A percentile compares a stretch with the other conserved stretches of the same genome.
Conservation (phyloP, 2,329 filamentous ascomycete genomes). For the Penicillium janthinellum region DNA sequence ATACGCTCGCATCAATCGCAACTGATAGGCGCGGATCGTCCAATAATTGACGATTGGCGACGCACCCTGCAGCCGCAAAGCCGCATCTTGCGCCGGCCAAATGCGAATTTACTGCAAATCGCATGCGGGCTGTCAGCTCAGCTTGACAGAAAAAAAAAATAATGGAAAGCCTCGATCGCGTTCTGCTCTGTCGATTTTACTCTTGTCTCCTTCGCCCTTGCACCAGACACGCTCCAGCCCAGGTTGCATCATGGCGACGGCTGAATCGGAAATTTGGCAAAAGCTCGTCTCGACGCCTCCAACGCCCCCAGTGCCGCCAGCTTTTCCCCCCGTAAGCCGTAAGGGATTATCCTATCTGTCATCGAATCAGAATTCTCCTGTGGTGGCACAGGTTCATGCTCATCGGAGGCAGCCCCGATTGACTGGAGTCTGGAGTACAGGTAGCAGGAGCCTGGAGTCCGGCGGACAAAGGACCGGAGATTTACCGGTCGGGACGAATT, state of each 20-base stretch:
- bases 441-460: not conserved
- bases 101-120: slow-evolving; percentile 1
- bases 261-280: not conserved
- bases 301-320: not conserved
- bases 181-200: not conserved
- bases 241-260: not conserved
- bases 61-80: slow-evolving; percentile 26
- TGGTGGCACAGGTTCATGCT: slow-evolving; percentile 17
- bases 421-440: not conserved
- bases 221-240: not conserved
- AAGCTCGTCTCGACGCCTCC: not conserved
- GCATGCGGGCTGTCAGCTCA: not conserved
- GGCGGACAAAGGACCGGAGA: not conserved
- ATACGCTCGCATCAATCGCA: not conserved
- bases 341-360: not conserved
- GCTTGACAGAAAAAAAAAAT: not conserved
- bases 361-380: not conserved
- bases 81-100: slow-evolving; percentile 15
- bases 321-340: not conserved
- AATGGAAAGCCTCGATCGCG: no score
- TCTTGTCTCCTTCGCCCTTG: not conserved
- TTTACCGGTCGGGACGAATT: not conserved
- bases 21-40: slow-evolving; percentile 27
- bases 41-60: slow-evolving; percentile 20
- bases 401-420: not conserved